Evolutionary conservation across 805 yeast species (phyloP), one percentile per base, ranked within the genome.

Genomic region (Yarrowia sp.): DNA sequence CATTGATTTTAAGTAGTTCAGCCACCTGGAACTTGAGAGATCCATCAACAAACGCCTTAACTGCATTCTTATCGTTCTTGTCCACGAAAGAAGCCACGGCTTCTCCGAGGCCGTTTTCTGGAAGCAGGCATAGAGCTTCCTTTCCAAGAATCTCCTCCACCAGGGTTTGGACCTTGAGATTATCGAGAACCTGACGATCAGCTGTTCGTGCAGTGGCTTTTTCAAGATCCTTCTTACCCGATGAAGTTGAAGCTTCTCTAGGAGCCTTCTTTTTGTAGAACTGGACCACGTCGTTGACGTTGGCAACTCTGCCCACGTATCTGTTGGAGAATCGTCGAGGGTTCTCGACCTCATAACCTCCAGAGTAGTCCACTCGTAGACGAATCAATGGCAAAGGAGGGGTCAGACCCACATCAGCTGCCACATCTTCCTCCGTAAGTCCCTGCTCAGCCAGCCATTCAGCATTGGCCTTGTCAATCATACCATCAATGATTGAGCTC

Each of bases 301-400:
- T 95, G 4, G 98, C 99, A 1, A 94, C 95, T 70, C 82, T 82
- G 0, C 97, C 97, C 7, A 90, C 96, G 80, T 94, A 95, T 73
- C 91, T 80, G 74, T 93, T 92, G 15, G 97, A 91, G 70, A 95
- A 91, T 70, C 97, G 79, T 65, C 96, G 81, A 0, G 97, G 90
- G 74, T 93, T 94, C 73, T 93, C 98, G 17, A 95, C 92, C 72
- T 92, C 97, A 73, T 85, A 94, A 5, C 93, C 97, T 0, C 96
- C 97, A 24, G 91, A 82, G 72, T 94, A 94, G 72, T 95, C 98
- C 0, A 93, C 97, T 42, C 92, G 80, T 17, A 95, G 76, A 56
- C 99, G 79, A 5, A 95, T 81, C 60, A 95, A 79, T 0, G 99
- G 99, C 20, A 93, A 78, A 0, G 96, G 95, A n/a, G 82, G 73